Evolutionary conservation across 202 grass and related monocot genomes (phyloP), one percentile per base, ranked within the genome.

Genomic region (Zizania palustris): DNA sequence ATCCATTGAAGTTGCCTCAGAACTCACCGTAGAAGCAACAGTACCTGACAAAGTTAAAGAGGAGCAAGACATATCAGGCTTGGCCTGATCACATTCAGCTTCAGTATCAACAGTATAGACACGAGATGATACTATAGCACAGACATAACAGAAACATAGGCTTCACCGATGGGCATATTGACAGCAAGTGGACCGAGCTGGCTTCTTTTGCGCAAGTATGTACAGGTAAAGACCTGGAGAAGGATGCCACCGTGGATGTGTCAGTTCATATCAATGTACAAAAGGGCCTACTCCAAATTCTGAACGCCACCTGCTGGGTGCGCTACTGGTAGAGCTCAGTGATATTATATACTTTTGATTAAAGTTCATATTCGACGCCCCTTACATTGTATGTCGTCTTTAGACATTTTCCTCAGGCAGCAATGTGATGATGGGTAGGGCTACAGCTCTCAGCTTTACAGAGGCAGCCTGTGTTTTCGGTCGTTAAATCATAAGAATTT

Each of bases 91-190:
- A 76, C 49, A 18, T 41, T 41, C 39, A 10, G 46, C 59, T 80
- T 65, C 33, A 65, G 28, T 0, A 28, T 50, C 75, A 45, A 7
- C 60, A 65, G 60, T 82, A 82, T 53, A 78, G 81, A 88, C 84
- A 88, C 75, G 28, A 76, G 69, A 83, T 3, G 11, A 60, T 84
- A 71, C 69, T 67, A 79, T 65, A 76, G 67, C 39, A 88, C 74
- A 87, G 44, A 63, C 45, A n/a, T 18, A 68, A 76, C 78, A 84
- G 21, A 60, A 59, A 76, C 64, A 80, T 54, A 68, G 35, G 28
- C 28, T 36, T 18, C 64, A 63, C 51, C 3, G 12, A 58, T 3
- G 37, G 60, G 40, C 60, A 62, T 16, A 42, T 62, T 49, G 62
- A 53, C 61, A 15, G 7, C 55, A 44, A 22, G 72, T 65, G 60